Base-by-base conservation (phyloP, 495 filamentous ascomycete species). In the Rusavskia elegans region DNA sequence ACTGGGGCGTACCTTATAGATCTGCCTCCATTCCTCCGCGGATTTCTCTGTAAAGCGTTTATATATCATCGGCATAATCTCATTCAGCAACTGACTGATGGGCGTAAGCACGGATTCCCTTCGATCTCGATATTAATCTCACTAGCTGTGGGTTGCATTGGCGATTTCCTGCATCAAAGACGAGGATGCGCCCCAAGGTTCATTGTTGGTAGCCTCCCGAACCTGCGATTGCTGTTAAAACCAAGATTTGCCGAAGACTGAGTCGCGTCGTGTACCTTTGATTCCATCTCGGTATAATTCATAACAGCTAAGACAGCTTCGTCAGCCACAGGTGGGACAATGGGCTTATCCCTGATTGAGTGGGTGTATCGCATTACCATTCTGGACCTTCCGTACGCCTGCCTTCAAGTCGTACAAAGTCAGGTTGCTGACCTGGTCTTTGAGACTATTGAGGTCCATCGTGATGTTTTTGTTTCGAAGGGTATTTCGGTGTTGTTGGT, bases 21-120 rank as follows among this genome's bases (percentile, higher is more conserved):
- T 99, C 65, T 99, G 92, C 56, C 93, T 80, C 92, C 92, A 99
- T 67, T 99, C 92, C 64, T 99, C 92, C 42, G 93, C 89, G 19
- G 87, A 76, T 70, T 99, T 99, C 64, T 99, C 92, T 50, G 92
- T 99, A 62, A 99, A 99, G 45, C 92, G 84, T 63, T 93, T 93
- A 73, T 99, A 99, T 59, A 99, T 95, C 86, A 99, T 86, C 45
- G 92, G 92, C 92, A 99, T 99, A 63, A 99, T 97, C 67, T 99
- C 92, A 64, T 95, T 97, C 35, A 99, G 84, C 39, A 89, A 76
- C 80, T 95, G 88, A 63, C 92, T 98, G 27, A 17, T 2, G 16
- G 14, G 49, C 14, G 17, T 20, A 48, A 17, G 40, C 14, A 39
- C 17, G 17, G 11, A 23, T 14, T 45, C 25, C 25, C 7, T 38